Base-by-base conservation (phyloP, 805 yeast species). In the Sugiyamaella smithiae region DNA sequence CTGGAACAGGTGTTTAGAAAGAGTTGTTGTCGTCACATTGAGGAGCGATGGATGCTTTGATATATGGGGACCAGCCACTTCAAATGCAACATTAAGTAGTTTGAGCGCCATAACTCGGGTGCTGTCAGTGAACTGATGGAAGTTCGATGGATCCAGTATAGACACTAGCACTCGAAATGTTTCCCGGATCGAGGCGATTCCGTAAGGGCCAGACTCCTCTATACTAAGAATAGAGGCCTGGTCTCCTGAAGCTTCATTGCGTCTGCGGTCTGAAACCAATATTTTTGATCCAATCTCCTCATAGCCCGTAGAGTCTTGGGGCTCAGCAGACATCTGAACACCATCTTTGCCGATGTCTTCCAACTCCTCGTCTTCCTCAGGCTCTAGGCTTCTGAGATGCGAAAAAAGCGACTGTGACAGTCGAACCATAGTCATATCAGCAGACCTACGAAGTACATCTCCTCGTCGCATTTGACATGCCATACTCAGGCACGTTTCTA, bases 391-490 rank as follows among this genome's bases (percentile, higher is more conserved):
- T 38, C 74, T 74, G 42, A 90, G 67, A 50, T 80, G 81, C 32
- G 73, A 67, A 64, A 89, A 89, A 5, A 89, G 75, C 47, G 78
- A 74, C 33, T 81, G 76, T 0, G 95, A 82, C 41, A 89, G 82
- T 1, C 81, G 68, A 32, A 78, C 71, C 75, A 88, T 76, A 0
- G 95, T 77, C 70, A 85, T 77, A 61, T 90, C 97, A 0, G 98
- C 97, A 0, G 95, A 85, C 52, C 84, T 79, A 59, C 98, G 75
- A 50, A 93, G 74, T 5, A 90, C 87, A 57, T 91, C 98, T 51
- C 95, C 83, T 64, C 97, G 78, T 63, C 90, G 78, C 68, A 88
- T 87, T 64, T 93, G 95, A 61, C 95, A 88, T 1, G 97, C 96
- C 66, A 93, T 76, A 4, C 95, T 84, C 62, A 93, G 76, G 50